These are phyloP conservation scores for Xanthoconium stramineum DNA, from an alignment of 768 basidiomycete species.

Conservation along the genomic window DNA sequence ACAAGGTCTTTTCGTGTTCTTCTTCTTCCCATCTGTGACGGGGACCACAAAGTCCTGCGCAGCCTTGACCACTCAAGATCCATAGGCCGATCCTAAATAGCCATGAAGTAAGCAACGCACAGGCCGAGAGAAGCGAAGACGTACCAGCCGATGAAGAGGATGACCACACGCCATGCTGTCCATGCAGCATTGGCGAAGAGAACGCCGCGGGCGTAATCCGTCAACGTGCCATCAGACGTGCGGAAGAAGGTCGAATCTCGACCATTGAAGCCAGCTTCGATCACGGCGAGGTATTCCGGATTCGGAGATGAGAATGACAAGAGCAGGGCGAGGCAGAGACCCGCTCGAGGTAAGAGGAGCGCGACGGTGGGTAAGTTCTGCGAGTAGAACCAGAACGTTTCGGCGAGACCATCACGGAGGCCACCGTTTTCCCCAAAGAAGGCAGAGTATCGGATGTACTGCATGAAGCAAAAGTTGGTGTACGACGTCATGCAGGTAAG, in stretches of 20 bases:
- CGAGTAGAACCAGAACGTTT: constrained; percentile 78
- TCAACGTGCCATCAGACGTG: constrained; percentile 58
- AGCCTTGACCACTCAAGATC: constrained; percentile 71
- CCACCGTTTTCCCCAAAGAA: constrained; percentile 52
- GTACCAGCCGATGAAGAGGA: constrained; percentile 70
- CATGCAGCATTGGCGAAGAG: constrained; percentile 78
- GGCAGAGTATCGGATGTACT: constrained; percentile 71
- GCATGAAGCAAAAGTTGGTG: constrained; percentile 80
- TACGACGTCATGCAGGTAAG: constrained; percentile 76
- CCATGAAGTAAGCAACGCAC: background rate
- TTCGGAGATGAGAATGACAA: constrained; percentile 56
- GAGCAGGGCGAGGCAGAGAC: constrained; percentile 68
- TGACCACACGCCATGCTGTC: constrained; percentile 70
- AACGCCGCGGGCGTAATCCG: constrained; percentile 73
- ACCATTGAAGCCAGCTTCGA: constrained; percentile 43
- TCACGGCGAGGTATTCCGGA: constrained; percentile 43
- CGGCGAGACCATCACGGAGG: constrained; percentile 63
- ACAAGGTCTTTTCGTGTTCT: constrained; percentile 56
- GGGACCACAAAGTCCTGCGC: constrained; percentile 82
- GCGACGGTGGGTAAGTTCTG: constrained; percentile 83
- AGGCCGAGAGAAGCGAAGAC: background rate
- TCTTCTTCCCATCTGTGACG: constrained; percentile 84
- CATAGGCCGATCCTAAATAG: constrained; percentile 67
- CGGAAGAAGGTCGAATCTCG: constrained; percentile 79
- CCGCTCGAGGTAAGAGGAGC: constrained; percentile 82